A percentile compares a stretch with the other conserved stretches of the same genome.
These are phyloP conservation scores for Smithsoniella earleae DNA, from an alignment of 163 green algal genomes.

Conservation along the genomic window DNA sequence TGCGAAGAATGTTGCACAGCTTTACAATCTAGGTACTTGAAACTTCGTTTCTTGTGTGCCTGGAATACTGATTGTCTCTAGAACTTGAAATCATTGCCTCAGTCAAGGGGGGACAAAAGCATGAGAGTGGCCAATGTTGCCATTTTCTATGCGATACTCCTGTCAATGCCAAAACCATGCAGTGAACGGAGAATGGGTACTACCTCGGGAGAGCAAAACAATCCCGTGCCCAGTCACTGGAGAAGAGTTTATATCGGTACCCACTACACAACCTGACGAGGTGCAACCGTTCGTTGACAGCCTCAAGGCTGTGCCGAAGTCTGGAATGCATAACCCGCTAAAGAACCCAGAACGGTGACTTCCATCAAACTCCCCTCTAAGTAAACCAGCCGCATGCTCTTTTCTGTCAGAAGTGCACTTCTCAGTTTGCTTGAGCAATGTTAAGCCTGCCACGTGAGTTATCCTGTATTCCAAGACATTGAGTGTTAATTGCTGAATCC, in stretches of 20 bases:
- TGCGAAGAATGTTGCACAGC: background rate
- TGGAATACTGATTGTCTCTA: background rate
- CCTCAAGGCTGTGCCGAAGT: slow-evolving; percentile 62
- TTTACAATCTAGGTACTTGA: slow-evolving; percentile 1
- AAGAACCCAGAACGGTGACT: slow-evolving; percentile 88
- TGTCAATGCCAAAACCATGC: too few relatives aligned
- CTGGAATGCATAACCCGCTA: slow-evolving; percentile 88
- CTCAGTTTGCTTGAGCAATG: too few relatives aligned
- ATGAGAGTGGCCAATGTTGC: too few relatives aligned
- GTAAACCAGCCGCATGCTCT: background rate
- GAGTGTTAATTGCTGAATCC: too few relatives aligned
- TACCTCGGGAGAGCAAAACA: slow-evolving; percentile 30
- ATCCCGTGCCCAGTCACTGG: slow-evolving; percentile 85
- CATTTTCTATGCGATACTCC: too few relatives aligned
- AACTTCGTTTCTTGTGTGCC: background rate
- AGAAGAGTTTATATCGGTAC: slow-evolving; percentile 75
- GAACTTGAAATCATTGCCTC: too few relatives aligned
- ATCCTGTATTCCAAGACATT: too few relatives aligned
- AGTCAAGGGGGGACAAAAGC: too few relatives aligned
- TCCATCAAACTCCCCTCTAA: too few relatives aligned
- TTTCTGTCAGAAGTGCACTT: too few relatives aligned
- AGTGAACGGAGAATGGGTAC: slow-evolving; percentile 57
- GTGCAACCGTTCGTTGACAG: slow-evolving; percentile 62
- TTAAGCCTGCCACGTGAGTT: too few relatives aligned
- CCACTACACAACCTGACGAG: slow-evolving; percentile 72